Conservation (phyloP, 495 filamentous ascomycete genomes). For the Penicillium crystallinum region DNA sequence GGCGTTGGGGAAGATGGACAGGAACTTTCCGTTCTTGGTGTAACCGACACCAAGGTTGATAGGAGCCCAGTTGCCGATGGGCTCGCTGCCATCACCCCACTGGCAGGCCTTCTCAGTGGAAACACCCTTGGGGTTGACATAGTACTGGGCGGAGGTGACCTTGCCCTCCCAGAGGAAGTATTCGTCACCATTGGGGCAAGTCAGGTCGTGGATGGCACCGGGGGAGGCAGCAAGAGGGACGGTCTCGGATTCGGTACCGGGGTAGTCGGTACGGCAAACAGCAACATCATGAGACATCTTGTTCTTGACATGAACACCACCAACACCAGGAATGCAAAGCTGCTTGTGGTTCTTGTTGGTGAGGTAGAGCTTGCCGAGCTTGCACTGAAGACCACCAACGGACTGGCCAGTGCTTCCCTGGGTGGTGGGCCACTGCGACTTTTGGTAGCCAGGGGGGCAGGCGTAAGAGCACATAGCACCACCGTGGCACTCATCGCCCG, state of each 20-base stretch:
- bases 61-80: conserved; percentile 84
- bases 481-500: conserved; percentile 48
- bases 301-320: conserved; percentile 69
- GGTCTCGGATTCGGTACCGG: conserved; percentile 78
- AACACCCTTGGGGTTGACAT: conserved; percentile 79
- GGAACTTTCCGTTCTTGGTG: conserved; percentile 60
- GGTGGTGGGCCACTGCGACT: conserved; percentile 79
- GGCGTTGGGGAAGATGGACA: conserved; percentile 76
- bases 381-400: conserved; percentile 80
- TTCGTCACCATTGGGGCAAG: conserved; percentile 61
- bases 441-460: conserved; percentile 87
- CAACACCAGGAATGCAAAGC: conserved; percentile 72
- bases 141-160: conserved; percentile 89
- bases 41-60: conserved; percentile 81
- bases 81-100: conserved; percentile 62
- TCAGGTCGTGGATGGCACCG: conserved; percentile 55
- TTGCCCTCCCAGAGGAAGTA: conserved; percentile 76
- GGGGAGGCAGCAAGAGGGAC: conserved; percentile 61
- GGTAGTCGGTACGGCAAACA: conserved; percentile 95
- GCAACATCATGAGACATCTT: conserved; percentile 57
- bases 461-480: conserved; percentile 86
- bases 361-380: conserved; percentile 66
- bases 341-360: conserved; percentile 61
- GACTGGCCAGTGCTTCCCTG: conserved; percentile 85
- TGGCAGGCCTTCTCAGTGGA: conserved; percentile 64